These are phyloP conservation scores for Cucurbita ficifolia DNA, from an alignment of 306 rosid genomes.

Conservation along the genomic window DNA sequence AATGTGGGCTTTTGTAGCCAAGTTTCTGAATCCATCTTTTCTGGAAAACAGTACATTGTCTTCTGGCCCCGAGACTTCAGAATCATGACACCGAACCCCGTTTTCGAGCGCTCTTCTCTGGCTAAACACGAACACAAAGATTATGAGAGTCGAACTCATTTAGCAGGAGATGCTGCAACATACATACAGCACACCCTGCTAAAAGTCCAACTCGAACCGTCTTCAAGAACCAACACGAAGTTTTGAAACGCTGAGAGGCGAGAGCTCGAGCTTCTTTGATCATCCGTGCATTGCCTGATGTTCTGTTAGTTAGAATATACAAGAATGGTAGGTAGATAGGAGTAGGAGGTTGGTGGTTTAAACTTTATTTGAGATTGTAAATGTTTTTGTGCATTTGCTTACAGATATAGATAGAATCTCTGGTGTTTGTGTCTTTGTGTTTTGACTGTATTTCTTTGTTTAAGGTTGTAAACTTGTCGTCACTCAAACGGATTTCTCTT, in stretches of 20 bases:
- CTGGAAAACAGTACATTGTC: slow-evolving; percentile 21
- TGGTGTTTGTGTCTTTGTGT: background rate
- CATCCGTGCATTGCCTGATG: background rate
- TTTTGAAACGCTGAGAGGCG: background rate
- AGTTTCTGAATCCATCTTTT: slow-evolving; percentile 70
- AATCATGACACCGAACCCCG: slow-evolving; percentile 18
- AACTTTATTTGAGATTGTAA: slow-evolving; percentile 2
- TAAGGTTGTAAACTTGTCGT: background rate
- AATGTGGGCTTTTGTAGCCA: slow-evolving; percentile 91
- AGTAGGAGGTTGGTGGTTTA: background rate
- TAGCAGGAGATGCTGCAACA: slow-evolving; percentile 4
- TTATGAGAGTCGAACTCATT: background rate
- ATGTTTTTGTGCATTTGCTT: slow-evolving; percentile 2
- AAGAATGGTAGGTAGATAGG: background rate
- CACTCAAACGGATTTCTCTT: background rate
- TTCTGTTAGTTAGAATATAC: background rate
- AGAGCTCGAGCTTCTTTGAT: background rate
- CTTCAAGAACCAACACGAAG: background rate
- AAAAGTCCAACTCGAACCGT: background rate
- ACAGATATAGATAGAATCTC: background rate
- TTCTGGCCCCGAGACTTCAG: slow-evolving; percentile 26
- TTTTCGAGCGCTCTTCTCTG: background rate
- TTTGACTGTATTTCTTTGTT: background rate
- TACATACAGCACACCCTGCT: background rate
- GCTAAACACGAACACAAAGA: background rate